Evolutionary conservation across 2,329 filamentous ascomycete species (phyloP).

Genomic region (Colletotrichum godetiae): DNA sequence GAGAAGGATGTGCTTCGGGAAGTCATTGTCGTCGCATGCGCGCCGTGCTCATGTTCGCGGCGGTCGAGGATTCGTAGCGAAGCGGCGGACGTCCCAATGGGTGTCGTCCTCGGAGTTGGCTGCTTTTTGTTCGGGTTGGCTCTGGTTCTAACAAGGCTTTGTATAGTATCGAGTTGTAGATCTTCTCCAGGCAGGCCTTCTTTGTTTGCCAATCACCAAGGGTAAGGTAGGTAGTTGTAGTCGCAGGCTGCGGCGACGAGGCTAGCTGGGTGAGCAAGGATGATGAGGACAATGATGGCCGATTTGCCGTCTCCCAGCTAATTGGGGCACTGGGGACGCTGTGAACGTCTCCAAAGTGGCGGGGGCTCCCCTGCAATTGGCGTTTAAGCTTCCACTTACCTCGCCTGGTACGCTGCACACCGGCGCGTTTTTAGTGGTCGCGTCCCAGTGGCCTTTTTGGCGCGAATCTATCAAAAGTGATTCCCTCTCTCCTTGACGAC

Average conservation of each 20-base stretch:
- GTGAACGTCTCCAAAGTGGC: background rate
- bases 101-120: background rate
- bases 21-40: slow-evolving; percentile 55
- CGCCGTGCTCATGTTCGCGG: slow-evolving; percentile 52
- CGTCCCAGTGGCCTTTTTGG: slow-evolving; percentile 37
- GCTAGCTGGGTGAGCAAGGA: slow-evolving; percentile 9
- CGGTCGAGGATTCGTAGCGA: slow-evolving; percentile 4
- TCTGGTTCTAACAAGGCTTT: background rate
- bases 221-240: background rate
- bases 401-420: background rate
- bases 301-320: background rate
- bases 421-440: slow-evolving; percentile 36
- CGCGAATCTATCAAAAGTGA: slow-evolving; percentile 29
- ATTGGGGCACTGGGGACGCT: background rate
- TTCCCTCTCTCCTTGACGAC: slow-evolving; percentile 23
- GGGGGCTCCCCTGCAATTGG: slow-evolving; percentile 28
- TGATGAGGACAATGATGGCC: slow-evolving; percentile 14
- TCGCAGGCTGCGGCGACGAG: slow-evolving; percentile 15
- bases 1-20: slow-evolving; percentile 66
- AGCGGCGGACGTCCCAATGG: background rate
- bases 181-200: background rate
- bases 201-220: slow-evolving; percentile 12
- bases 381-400: slow-evolving; percentile 23
- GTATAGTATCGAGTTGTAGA: background rate
- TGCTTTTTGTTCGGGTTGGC: background rate